Evolutionary conservation across 116 monocot species (phyloP), one percentile per base, ranked within the genome.

Genomic region (Dioscorea cayenensis): DNA sequence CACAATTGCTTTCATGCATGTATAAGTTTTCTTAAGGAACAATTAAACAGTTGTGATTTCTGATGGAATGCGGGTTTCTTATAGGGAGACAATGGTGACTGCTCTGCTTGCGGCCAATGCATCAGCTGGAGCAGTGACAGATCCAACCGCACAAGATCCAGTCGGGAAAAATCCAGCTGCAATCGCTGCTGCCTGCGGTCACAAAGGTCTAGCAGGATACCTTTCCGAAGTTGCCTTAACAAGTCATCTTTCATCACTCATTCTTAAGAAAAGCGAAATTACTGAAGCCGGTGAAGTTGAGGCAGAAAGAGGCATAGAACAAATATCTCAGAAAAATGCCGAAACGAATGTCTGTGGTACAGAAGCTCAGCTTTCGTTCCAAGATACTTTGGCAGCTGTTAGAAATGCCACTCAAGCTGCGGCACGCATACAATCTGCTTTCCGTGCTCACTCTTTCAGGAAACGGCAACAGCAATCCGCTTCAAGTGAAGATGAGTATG

Each of bases 21-120:
- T 5, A 51, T 11, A 5, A 51, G 9, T 4, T 51, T 3, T 51
- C 11, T 51, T 51, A 5, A n/a, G 16, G 0, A 55, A 55, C n/a
- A 5, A 43, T 43, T 43, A 43, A 43, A 55, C n/a, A 55, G 18
- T 16, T 5, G 17, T 18, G 16, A 62, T 62, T 9, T 8, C 25
- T 21, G 17, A 19, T 21, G 20, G 28, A 62, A 62, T 23, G 7
- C 9, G 23, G 10, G 10, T 3, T 60, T 18, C 23, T 23, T 62
- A n/a, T 79, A 96, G 96, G 79, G 96, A 96, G 77, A 81, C 84
- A 75, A 90, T 92, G 90, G 96, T 88, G 51, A 85, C 90, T 69
- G 84, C 86, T 77, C 88, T 92, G 66, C 82, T 92, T 62, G 86
- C 96, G 73, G 82, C 88, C 69, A 92, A 88, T 69, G 92, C 90